phyloP scores from a whole-genome alignment of 257 asterid genomes.

The Prunella vulgaris region DNA sequence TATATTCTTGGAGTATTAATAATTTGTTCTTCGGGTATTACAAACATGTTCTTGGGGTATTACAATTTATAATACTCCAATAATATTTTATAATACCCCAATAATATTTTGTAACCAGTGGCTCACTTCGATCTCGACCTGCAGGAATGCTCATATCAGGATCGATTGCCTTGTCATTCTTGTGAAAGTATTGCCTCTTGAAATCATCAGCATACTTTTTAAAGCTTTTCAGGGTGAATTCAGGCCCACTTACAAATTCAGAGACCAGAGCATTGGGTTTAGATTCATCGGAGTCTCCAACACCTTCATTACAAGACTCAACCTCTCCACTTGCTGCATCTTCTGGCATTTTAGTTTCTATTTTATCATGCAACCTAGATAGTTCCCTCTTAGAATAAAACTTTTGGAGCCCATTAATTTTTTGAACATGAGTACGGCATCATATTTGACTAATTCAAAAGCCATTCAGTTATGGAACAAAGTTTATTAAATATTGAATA shows the following conservation, averaged over 20 bases:
- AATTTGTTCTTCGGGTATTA: too few species aligned
- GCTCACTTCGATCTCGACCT: background rate
- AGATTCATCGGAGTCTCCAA: constrained; percentile 26
- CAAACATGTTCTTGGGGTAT: too few species aligned
- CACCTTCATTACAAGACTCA: constrained; percentile 22
- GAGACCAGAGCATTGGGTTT: constrained; percentile 20
- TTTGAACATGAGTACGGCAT: constrained; percentile 52
- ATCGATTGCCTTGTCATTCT: constrained; percentile 23
- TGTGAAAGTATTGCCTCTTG: constrained; percentile 58
- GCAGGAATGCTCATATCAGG: constrained; percentile 9
- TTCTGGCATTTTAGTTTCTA: constrained; percentile 31
- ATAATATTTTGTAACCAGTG: too few species aligned
- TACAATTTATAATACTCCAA: too few species aligned
- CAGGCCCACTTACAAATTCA: constrained; percentile 50
- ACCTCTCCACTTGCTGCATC: constrained; percentile 10
- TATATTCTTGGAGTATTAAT: too few species aligned
- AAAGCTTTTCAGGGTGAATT: constrained; percentile 51
- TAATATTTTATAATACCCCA: too few species aligned
- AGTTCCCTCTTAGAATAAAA: constrained; percentile 28
- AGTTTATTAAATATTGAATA: too few species aligned
- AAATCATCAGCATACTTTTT: constrained; percentile 68
- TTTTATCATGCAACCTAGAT: constrained; percentile 28
- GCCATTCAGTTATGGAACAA: too few species aligned
- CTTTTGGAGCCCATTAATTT: constrained; percentile 41
- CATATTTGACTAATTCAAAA: too few species aligned